phyloP scores from a whole-genome alignment of 1,284 basidiomycete species.

The Tetrapyrgos nigripes region DNA sequence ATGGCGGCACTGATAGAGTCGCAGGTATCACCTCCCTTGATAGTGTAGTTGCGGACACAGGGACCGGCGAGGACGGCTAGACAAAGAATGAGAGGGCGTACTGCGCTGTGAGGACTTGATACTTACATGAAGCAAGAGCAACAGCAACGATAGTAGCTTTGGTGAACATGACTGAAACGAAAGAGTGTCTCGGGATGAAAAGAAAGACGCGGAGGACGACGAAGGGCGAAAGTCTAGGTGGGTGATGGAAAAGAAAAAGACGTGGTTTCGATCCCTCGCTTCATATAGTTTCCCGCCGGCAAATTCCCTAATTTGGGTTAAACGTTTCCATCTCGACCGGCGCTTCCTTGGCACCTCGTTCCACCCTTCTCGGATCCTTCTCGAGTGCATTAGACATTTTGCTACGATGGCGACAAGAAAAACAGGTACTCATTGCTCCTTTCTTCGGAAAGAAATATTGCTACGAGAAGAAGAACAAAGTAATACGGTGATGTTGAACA shows the following conservation, averaged over 20 bases:
- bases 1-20: conserved; percentile 71
- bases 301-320: not conserved
- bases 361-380: too few relatives aligned
- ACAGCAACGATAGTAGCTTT: conserved; percentile 47
- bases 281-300: not conserved
- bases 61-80: conserved; percentile 48
- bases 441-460: too few relatives aligned
- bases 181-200: not conserved
- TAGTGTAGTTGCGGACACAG: conserved; percentile 69
- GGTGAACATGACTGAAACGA: conserved; percentile 49
- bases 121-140: conserved; percentile 48
- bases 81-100: conserved; percentile 11
- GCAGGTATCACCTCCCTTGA: conserved; percentile 67
- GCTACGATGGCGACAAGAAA: too few relatives aligned
- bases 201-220: not conserved
- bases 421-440: too few relatives aligned
- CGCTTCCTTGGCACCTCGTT: too few relatives aligned
- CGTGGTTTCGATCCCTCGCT: not conserved
- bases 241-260: not conserved
- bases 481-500: too few relatives aligned
- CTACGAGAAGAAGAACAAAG: too few relatives aligned
- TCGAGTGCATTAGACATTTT: too few relatives aligned
- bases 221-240: not conserved
- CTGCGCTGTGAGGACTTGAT: conserved; percentile 17
- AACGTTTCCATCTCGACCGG: too few relatives aligned